Conservation (phyloP, 305 asterid genomes). For the Withania somnifera region DNA sequence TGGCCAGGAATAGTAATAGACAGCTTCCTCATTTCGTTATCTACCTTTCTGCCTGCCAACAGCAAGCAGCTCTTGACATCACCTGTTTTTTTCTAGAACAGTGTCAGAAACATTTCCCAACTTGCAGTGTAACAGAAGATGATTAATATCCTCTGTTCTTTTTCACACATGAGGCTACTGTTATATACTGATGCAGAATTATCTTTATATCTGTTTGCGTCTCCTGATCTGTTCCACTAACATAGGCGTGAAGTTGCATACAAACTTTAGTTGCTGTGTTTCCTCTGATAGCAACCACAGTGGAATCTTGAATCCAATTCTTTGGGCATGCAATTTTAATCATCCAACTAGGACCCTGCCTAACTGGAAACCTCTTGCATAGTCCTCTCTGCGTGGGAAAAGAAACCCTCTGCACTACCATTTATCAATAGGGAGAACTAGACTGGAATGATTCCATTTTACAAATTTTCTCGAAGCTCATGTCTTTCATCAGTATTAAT, state of each 20-base stretch:
- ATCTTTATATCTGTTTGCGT: no score
- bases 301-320: not conserved
- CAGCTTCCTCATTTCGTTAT: not conserved
- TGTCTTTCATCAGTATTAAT: no score
- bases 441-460: not conserved
- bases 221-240: no score
- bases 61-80: not conserved
- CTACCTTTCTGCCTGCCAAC: not conserved
- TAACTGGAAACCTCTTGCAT: not conserved
- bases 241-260: no score
- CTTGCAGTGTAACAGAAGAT: not conserved
- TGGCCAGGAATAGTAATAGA: not conserved
- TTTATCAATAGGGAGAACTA: not conserved
- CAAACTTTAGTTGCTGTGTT: not conserved
- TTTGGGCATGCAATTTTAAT: not conserved
- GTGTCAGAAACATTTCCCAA: not conserved
- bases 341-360: not conserved
- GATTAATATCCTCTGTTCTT: not conserved
- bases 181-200: no score
- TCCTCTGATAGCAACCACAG: not conserved
- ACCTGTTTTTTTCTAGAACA: not conserved
- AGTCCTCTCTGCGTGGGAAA: not conserved
- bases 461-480: not conserved
- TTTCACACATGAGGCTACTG: no score
- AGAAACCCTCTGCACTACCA: not conserved